A percentile compares a stretch with the other conserved stretches of the same genome.
Conservation (phyloP, 129 eudicot genomes). For the Scalesia atractyloides region DNA sequence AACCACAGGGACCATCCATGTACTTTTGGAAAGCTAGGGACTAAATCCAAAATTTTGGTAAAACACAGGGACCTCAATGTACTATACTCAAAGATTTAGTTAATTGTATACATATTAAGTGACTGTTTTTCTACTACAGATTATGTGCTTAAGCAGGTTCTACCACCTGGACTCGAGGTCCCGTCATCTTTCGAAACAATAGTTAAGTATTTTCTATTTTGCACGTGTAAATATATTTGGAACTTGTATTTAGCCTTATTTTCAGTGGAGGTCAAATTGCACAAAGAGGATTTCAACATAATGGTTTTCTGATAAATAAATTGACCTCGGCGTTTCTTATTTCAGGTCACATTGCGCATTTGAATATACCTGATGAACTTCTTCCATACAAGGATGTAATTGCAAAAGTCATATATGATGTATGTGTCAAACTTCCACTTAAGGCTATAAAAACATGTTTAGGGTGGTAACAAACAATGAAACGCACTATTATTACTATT, state of each 20-base stretch:
- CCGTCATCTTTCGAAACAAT: slow-evolving; percentile 98
- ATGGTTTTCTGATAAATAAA: slow-evolving; percentile 23
- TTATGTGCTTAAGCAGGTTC: slow-evolving; percentile 84
- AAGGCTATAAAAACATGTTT: neutral
- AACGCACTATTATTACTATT: neutral
- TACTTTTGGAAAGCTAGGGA: no score
- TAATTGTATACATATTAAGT: neutral
- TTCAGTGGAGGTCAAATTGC: neutral
- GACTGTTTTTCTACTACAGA: slow-evolving; percentile 49
- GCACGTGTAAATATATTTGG: slow-evolving; percentile 12
- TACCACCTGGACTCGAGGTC: slow-evolving; percentile 85
- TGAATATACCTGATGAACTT: slow-evolving; percentile 84
- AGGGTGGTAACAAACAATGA: neutral
- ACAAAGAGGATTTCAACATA: slow-evolving; percentile 7
- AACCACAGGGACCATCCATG: no score
- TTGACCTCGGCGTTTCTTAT: slow-evolving; percentile 24
- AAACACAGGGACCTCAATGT: no score
- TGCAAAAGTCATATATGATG: slow-evolving; percentile 97
- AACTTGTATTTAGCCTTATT: neutral
- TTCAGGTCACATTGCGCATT: slow-evolving; percentile 99
- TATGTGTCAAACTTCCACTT: slow-evolving; percentile 34
- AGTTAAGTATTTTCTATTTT: slow-evolving; percentile 75
- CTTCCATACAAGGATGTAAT: slow-evolving; percentile 89
- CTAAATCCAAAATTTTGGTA: no score
- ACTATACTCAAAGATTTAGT: no score